Base-by-base conservation (phyloP, 148 eudicot species). In the Cornus kousa region DNA sequence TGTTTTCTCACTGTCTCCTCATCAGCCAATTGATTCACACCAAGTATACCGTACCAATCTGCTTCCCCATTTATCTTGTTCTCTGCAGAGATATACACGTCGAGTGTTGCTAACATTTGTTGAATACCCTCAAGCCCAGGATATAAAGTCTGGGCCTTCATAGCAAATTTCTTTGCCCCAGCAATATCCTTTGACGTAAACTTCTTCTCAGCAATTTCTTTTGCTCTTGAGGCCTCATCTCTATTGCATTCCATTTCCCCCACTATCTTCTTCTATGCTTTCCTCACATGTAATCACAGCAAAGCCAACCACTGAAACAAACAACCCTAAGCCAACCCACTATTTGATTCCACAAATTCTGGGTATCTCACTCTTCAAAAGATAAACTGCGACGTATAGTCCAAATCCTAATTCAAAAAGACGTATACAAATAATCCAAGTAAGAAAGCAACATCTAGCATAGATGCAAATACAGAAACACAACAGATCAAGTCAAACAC, bases 1-100 rank as follows among this genome's bases (percentile, higher is more conserved):
- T 90, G 91, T 85, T 90, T 94, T 80, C 93, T 87, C 66, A 62
- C 64, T 17, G 81, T 74, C 17, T 82, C 85, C 43, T 82, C 81
- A 74, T 78, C 81, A 40, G 78, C 81, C 20, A 50, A 23, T 9
- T 75, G 85, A 67, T 68, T 78, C 32, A 81, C 84, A 64, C 78
- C 78, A 43, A 85, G 82, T 9, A 80, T 82, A 3, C 75, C 81
- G 33, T 82, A 82, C 78, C 80, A 82, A 68, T 82, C 85, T 28
- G 77, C 65, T 24, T 73, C 78, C 5, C 81, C 81, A 20, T 67
- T 69, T 68, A 78, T 35, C 66, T 78, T 74, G 43, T 70, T 82
- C 70, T 82, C 85, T 5, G 81, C 81, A 59, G 81, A 66, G 68
- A 82, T 43, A 64, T 78, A 78, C 20, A 83, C 79, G 33, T 83